Percentiles rank a stretch among this genome's conserved stretches.
Evolutionary conservation across 2,329 filamentous ascomycete genomes (phyloP).

Genomic region (Xylaria multiplex): DNA sequence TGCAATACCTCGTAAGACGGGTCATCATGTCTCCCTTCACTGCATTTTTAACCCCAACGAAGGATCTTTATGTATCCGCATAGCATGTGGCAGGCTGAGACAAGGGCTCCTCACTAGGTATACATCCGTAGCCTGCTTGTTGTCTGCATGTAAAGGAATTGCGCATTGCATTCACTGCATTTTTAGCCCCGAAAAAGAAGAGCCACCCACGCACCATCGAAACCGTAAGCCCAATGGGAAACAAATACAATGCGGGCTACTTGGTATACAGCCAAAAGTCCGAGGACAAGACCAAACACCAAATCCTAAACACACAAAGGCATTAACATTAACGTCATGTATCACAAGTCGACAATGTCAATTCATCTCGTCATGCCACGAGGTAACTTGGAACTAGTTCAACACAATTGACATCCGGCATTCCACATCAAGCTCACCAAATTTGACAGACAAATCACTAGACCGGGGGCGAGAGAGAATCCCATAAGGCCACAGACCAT

Average conservation of each 20-base stretch:
- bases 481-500: background rate
- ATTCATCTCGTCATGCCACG: background rate
- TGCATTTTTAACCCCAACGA: background rate
- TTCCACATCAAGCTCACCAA: background rate
- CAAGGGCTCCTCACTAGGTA: no score
- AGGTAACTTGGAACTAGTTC: no score
- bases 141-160: no score
- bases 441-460: background rate
- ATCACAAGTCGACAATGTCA: background rate
- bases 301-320: background rate
- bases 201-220: background rate
- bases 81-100: no score
- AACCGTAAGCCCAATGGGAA: background rate
- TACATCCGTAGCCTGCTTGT: no score
- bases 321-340: background rate
- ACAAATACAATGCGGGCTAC: background rate
- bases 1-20: no score
- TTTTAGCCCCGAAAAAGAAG: background rate
- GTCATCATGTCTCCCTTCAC: no score
- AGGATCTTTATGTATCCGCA: background rate
- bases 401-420: no score
- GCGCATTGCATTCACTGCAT: slow-evolving; percentile 3
- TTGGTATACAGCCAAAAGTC: background rate
- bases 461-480: background rate
- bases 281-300: background rate